Evolutionary conservation across 768 basidiomycete species (phyloP).

Genomic region (Pisolithus orientalis): DNA sequence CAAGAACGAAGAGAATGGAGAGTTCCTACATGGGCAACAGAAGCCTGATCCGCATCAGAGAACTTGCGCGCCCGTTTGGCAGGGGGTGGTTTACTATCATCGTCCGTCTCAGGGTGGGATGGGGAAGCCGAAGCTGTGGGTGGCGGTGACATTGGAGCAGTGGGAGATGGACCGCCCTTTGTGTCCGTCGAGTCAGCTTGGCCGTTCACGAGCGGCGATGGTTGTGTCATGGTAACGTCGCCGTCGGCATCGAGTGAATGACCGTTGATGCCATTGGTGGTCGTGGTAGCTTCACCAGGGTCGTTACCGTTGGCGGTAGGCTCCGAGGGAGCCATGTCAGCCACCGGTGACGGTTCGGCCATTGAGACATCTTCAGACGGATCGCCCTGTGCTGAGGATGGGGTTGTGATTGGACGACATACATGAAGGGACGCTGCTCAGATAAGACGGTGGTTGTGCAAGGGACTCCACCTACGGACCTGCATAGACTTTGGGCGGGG

Average conservation of each 20-base stretch:
- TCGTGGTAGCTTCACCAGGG: constrained; percentile 14
- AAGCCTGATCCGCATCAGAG: constrained; percentile 72
- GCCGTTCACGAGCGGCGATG: constrained; percentile 19
- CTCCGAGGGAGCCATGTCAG: constrained; percentile 11
- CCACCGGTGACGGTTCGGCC: constrained; percentile 27
- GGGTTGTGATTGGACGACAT: constrained; percentile 40
- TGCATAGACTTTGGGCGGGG: constrained; percentile 37
- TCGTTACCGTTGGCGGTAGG: background rate
- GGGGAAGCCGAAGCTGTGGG: constrained; percentile 26
- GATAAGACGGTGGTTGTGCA: constrained; percentile 23
- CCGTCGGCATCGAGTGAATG: constrained; percentile 20
- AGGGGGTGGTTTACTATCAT: constrained; percentile 66
- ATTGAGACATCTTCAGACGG: constrained; percentile 52
- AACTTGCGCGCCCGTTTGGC: constrained; percentile 75
- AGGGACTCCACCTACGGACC: constrained; percentile 32
- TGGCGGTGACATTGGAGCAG: constrained; percentile 30
- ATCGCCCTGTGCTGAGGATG: constrained; percentile 39
- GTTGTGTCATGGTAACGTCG: constrained; percentile 26
- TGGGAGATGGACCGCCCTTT: constrained; percentile 18
- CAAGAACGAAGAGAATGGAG: constrained; percentile 38
- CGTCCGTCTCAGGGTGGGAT: constrained; percentile 20
- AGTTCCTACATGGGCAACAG: constrained; percentile 62
- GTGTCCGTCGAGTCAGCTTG: constrained; percentile 6
- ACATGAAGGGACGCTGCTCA: constrained; percentile 38
- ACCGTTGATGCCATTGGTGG: constrained; percentile 28